Percentiles rank a stretch among this genome's conserved stretches.
phyloP scores from a whole-genome alignment of 371 early-diverging fungal genomes.

The Scutellospora calospora region DNA sequence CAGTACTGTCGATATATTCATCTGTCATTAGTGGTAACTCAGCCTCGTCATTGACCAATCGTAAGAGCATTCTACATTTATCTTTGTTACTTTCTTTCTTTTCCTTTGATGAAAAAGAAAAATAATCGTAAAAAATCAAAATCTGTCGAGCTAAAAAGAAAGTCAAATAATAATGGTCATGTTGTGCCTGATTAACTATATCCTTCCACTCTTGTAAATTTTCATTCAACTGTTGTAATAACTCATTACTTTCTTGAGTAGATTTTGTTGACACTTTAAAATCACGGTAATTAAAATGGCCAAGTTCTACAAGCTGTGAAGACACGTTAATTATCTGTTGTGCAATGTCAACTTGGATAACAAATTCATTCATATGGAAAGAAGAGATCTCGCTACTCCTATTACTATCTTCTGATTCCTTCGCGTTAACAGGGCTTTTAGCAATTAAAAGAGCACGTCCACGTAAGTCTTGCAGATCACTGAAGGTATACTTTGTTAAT shows the following conservation, averaged over 20 bases:
- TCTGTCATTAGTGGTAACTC: neutral
- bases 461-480: constrained; percentile 42
- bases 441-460: constrained; percentile 41
- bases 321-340: constrained; percentile 26
- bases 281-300: constrained; percentile 42
- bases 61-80: constrained; percentile 13
- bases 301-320: constrained; percentile 29
- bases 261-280: constrained; percentile 2
- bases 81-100: neutral
- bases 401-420: neutral
- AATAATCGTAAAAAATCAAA: constrained; percentile 41
- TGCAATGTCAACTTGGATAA: constrained; percentile 36
- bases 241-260: neutral
- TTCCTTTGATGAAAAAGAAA: constrained; percentile 1
- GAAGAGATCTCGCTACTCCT: neutral
- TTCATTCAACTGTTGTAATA: neutral
- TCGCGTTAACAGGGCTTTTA: neutral
- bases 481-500: constrained; percentile 2
- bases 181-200: constrained; percentile 16
- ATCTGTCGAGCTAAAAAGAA: constrained; percentile 39
- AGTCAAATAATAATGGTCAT: constrained; percentile 37
- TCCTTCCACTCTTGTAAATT: constrained; percentile 3
- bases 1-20: neutral
- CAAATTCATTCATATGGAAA: constrained; percentile 31
- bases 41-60: constrained; percentile 26